Evolutionary conservation across 2,329 filamentous ascomycete species (phyloP).

Genomic region (Ophiostoma piceae): DNA sequence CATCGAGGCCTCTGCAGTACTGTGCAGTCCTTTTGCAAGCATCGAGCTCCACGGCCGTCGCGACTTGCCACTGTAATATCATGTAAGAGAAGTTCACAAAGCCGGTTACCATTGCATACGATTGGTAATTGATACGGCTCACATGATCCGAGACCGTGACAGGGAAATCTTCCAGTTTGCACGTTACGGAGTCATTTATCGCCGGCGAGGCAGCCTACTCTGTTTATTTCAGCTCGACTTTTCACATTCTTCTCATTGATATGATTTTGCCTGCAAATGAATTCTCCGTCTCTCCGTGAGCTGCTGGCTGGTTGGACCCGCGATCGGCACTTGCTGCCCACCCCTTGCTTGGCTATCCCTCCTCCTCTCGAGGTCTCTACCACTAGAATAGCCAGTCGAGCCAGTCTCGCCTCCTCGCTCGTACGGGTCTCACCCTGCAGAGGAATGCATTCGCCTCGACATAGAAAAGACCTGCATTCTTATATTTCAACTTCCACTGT

Average conservation of each 20-base stretch:
- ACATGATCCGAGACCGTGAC: too few relatives aligned
- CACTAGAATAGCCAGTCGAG: neutral
- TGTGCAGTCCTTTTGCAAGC: neutral
- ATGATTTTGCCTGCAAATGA: neutral
- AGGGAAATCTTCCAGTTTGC: too few relatives aligned
- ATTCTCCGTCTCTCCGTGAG: neutral
- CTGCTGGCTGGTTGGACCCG: neutral
- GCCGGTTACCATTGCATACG: too few relatives aligned
- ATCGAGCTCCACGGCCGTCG: neutral
- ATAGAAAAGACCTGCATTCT: neutral
- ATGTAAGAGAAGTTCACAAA: too few relatives aligned
- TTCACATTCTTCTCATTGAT: neutral
- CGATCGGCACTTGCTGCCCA: neutral
- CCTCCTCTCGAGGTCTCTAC: neutral
- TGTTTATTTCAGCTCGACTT: neutral
- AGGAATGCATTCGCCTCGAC: neutral
- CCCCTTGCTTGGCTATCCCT: neutral
- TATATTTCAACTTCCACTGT: conserved; percentile 9
- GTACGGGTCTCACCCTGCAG: neutral
- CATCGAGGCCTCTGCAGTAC: neutral
- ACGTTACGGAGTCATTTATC: neutral
- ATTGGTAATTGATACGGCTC: too few relatives aligned
- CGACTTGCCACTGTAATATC: too few relatives aligned
- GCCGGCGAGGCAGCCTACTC: neutral
- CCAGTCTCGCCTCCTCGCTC: neutral